Percentiles rank a stretch among this genome's conserved stretches.
phyloP scores from a whole-genome alignment of 805 yeast species.

The Scheffersomyces stipitis region DNA sequence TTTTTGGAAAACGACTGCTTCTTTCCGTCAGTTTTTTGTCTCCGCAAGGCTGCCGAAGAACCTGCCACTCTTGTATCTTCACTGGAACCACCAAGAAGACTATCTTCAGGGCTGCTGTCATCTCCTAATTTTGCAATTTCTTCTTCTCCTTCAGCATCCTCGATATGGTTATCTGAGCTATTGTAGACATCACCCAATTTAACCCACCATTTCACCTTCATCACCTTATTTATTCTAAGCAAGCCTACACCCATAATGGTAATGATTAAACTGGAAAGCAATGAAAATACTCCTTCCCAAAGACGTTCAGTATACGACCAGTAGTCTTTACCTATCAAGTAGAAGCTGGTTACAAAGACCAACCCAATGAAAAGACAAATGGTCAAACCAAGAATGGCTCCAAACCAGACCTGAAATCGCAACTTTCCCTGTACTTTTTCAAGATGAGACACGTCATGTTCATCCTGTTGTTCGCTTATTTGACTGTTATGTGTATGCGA shows the following conservation, averaged over 20 bases:
- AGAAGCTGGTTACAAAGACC: slow-evolving; percentile 66
- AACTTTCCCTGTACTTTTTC: slow-evolving; percentile 22
- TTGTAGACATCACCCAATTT: slow-evolving; percentile 43
- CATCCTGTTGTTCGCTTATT: not conserved
- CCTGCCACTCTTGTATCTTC: not conserved
- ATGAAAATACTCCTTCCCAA: slow-evolving; percentile 84
- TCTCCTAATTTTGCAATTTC: not conserved
- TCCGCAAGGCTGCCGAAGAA: not conserved
- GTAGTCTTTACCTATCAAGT: slow-evolving; percentile 74
- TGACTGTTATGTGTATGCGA: not conserved
- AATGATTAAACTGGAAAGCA: slow-evolving; percentile 74
- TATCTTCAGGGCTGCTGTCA: not conserved
- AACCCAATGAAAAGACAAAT: slow-evolving; percentile 75
- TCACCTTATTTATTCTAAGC: slow-evolving; percentile 68
- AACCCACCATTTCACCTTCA: slow-evolving; percentile 76
- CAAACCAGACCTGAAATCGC: slow-evolving; percentile 75
- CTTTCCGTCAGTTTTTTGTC: not conserved
- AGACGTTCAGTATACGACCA: slow-evolving; percentile 87
- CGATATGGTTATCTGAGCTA: slow-evolving; percentile 10
- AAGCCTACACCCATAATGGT: slow-evolving; percentile 86
- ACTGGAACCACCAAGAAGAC: not conserved
- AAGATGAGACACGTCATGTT: not conserved
- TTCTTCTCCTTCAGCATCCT: slow-evolving; percentile 1
- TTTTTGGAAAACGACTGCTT: slow-evolving; percentile 14
- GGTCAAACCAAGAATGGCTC: slow-evolving; percentile 69